Base-by-base conservation (phyloP, 129 eudicot species). In the Helianthus tuberosus region DNA sequence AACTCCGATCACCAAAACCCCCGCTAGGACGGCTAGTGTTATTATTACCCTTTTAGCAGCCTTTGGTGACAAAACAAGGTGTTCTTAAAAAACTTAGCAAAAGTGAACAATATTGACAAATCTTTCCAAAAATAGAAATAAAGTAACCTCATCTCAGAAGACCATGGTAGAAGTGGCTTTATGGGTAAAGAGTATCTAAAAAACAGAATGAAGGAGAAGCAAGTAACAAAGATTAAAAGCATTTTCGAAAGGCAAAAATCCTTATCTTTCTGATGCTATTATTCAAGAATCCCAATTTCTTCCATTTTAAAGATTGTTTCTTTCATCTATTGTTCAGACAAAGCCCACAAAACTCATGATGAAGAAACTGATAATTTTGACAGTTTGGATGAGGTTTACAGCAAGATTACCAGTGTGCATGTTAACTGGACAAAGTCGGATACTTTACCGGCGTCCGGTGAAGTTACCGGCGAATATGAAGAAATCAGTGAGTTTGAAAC, bases 91-190 rank as follows among this genome's bases (percentile, higher is more conserved):
- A 77, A 72, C 7, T 82, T 82, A 66, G 74, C 63, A 55, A 82
- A 66, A 25, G 77, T 72, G 55, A 77, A 67, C 38, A 85, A 43
- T 6, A 75, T 14, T 25, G 84, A 77, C 11, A 84, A 82, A 55
- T 84, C 89, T 81, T 87, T 85, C 85, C 87, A 89, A 54, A 84
- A 84, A 70, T 77, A 83, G 81, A 85, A 73, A 29, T 91, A 82
- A 8, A 92, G 53, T 60, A 81, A 64, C 53, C 91, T 84, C 88
- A 84, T 72, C 51, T 89, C 96, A 83, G 29, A 55, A 51, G 86
- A 87, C 98, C 98, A 87, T 52, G 84, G 62, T 39, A 93, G 96
- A 38, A 89, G 88, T 60, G 93, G 89, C 62, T 85, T 88, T 48
- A 85, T 80, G 72, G 89, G 67, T n/a, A 92, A 89, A 25, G 96